Evolutionary conservation across 2,329 filamentous ascomycete genomes (phyloP).

Genomic region (Sclerotinia borealis): DNA sequence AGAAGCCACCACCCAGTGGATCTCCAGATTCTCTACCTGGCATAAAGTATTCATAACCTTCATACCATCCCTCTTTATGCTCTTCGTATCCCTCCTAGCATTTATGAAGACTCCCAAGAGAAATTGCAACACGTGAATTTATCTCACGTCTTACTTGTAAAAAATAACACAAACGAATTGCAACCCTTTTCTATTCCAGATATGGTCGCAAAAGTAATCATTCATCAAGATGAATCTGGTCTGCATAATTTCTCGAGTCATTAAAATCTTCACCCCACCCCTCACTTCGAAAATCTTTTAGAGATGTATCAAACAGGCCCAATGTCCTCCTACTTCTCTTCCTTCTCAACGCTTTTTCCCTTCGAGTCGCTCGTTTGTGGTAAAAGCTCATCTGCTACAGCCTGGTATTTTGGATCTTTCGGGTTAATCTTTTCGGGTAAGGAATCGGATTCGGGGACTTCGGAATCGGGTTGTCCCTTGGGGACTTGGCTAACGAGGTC

Average conservation of each 20-base stretch:
- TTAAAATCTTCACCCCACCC: constrained; percentile 13
- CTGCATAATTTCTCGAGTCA: constrained; percentile 8
- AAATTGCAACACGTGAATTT: constrained; percentile 18
- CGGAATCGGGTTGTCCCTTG: constrained; percentile 44
- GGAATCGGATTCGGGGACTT: constrained; percentile 10
- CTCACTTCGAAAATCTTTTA: neutral
- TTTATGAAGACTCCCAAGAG: constrained; percentile 8
- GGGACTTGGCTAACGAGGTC: constrained; percentile 79
- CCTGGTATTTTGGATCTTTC: constrained; percentile 22
- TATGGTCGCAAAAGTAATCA: constrained; percentile 20
- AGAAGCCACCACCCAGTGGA: constrained; percentile 17
- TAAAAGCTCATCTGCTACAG: constrained; percentile 16
- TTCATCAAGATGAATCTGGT: constrained; percentile 22
- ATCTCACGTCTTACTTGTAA: constrained; percentile 16
- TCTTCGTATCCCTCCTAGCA: constrained; percentile 9
- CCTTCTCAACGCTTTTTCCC: neutral
- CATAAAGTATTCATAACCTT: constrained; percentile 14
- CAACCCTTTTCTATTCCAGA: constrained; percentile 22
- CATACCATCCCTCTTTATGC: neutral
- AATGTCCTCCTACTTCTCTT: constrained; percentile 3
- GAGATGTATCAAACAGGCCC: neutral
- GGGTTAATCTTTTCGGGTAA: constrained; percentile 18
- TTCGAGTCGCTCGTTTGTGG: constrained; percentile 6
- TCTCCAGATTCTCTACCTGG: constrained; percentile 15
- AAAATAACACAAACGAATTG: constrained; percentile 20